These are phyloP conservation scores for Saccharomycodes ludwigii DNA, from an alignment of 805 yeast species.

Conservation along the genomic window DNA sequence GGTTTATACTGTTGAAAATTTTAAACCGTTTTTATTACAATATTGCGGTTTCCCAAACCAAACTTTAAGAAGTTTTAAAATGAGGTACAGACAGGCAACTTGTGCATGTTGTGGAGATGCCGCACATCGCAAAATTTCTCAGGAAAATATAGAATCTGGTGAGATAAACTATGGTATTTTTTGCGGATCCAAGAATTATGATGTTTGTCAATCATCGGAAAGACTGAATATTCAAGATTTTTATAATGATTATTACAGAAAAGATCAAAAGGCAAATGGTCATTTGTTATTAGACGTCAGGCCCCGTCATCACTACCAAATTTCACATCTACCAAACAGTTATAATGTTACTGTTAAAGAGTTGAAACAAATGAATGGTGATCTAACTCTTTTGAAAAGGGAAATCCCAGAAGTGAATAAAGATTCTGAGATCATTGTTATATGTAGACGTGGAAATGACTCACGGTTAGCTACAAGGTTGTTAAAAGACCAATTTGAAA, in stretches of 20 bases:
- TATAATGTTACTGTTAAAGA: slow-evolving; percentile 51
- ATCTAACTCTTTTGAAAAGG: slow-evolving; percentile 13
- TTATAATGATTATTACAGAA: slow-evolving; percentile 19
- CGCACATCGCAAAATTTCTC: slow-evolving; percentile 33
- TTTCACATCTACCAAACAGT: slow-evolving; percentile 48
- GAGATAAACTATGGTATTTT: slow-evolving; percentile 54
- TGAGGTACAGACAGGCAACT: slow-evolving; percentile 50
- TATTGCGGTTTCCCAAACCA: slow-evolving; percentile 61
- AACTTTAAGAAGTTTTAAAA: slow-evolving; percentile 58
- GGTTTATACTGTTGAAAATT: slow-evolving; percentile 36
- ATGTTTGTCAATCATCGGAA: slow-evolving; percentile 31
- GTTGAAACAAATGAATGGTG: slow-evolving; percentile 23
- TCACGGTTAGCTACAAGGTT: slow-evolving; percentile 63
- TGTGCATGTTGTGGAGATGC: slow-evolving; percentile 56
- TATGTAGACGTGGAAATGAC: slow-evolving; percentile 87
- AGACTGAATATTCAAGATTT: slow-evolving; percentile 33
- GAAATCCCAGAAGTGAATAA: slow-evolving; percentile 15
- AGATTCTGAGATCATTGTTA: slow-evolving; percentile 34
- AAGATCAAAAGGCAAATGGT: slow-evolving; percentile 7
- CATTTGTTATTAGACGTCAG: slow-evolving; percentile 62
- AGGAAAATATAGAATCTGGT: slow-evolving; percentile 31
- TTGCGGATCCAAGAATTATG: slow-evolving; percentile 51
- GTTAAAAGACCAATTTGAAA: slow-evolving; percentile 38
- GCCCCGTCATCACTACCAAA: slow-evolving; percentile 61
- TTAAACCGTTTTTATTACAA: slow-evolving; percentile 56